phyloP scores from a whole-genome alignment of 768 basidiomycete genomes.

The Naematelia aurantialba region DNA sequence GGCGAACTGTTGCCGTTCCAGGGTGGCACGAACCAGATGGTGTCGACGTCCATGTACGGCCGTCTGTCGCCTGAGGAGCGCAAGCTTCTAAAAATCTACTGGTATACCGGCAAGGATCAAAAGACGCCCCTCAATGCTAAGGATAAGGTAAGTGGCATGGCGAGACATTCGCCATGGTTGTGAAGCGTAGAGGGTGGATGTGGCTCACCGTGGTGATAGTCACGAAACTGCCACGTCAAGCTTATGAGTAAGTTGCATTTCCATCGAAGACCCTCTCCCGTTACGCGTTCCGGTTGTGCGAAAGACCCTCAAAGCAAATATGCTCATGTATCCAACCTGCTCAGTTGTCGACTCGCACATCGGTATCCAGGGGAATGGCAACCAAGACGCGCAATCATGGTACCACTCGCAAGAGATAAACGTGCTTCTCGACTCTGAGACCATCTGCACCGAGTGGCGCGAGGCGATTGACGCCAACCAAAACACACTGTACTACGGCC shows the following conservation, averaged over 20 bases:
- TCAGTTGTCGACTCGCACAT: constrained; percentile 62
- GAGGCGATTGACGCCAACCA: constrained; percentile 44
- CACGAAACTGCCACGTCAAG: constrained; percentile 61
- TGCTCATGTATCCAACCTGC: no score
- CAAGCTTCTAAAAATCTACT: constrained; percentile 56
- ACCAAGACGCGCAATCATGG: constrained; percentile 67
- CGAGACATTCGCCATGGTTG: no score
- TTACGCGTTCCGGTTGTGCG: neutral
- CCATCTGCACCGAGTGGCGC: constrained; percentile 57
- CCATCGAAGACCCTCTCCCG: neutral
- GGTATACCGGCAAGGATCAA: constrained; percentile 58
- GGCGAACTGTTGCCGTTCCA: constrained; percentile 62
- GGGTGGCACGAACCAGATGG: constrained; percentile 66
- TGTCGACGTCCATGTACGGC: constrained; percentile 59
- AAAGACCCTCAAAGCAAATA: no score
- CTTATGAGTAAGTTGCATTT: constrained; percentile 26
- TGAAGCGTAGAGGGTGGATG: no score
- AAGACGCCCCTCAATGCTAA: constrained; percentile 61
- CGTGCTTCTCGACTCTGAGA: constrained; percentile 57
- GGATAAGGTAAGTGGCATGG: constrained; percentile 53
- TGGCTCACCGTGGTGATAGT: neutral
- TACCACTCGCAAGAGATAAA: constrained; percentile 68
- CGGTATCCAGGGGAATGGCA: constrained; percentile 65
- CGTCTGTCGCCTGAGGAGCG: constrained; percentile 53
- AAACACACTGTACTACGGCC: constrained; percentile 57